Evolutionary conservation across 2,329 filamentous ascomycete species (phyloP).

Genomic region (Berkeleyomyces rouxiae): DNA sequence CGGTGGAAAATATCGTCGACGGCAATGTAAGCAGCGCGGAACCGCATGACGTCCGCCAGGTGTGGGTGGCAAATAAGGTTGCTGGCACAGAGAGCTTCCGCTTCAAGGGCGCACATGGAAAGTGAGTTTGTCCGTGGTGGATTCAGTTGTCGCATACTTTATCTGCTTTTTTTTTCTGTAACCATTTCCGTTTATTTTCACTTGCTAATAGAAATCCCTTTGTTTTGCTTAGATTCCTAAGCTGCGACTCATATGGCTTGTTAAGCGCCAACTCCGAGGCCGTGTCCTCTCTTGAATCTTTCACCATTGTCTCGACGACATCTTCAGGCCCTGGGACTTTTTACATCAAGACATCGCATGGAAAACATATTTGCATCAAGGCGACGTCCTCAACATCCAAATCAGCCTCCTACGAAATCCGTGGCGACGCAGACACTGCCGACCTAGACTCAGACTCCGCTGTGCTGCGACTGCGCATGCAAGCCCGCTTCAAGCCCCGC

Average conservation of each 20-base stretch:
- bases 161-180: not conserved
- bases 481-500: slow-evolving; percentile 80
- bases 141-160: not conserved
- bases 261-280: slow-evolving; percentile 65
- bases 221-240: slow-evolving; percentile 48
- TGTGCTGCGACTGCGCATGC: slow-evolving; percentile 73
- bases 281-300: slow-evolving; percentile 69
- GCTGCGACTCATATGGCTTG: slow-evolving; percentile 68
- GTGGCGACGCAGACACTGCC: slow-evolving; percentile 56
- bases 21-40: slow-evolving; percentile 70
- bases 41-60: slow-evolving; percentile 87
- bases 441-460: slow-evolving; percentile 44
- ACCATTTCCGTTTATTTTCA: not conserved
- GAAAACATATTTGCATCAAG: slow-evolving; percentile 52
- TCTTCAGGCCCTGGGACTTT: slow-evolving; percentile 52
- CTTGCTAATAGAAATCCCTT: not conserved
- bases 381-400: slow-evolving; percentile 28
- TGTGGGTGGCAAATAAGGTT: slow-evolving; percentile 79
- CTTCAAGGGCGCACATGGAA: slow-evolving; percentile 82
- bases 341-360: slow-evolving; percentile 54
- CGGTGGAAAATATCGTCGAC: slow-evolving; percentile 78
- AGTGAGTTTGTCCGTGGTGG: slow-evolving; percentile 30
- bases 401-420: slow-evolving; percentile 42
- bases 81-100: slow-evolving; percentile 66
- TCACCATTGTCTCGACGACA: slow-evolving; percentile 40